Percentiles rank a stretch among this genome's conserved stretches.
Conservation (phyloP, 1,284 basidiomycete species). For the Moniliophthora roreri region DNA sequence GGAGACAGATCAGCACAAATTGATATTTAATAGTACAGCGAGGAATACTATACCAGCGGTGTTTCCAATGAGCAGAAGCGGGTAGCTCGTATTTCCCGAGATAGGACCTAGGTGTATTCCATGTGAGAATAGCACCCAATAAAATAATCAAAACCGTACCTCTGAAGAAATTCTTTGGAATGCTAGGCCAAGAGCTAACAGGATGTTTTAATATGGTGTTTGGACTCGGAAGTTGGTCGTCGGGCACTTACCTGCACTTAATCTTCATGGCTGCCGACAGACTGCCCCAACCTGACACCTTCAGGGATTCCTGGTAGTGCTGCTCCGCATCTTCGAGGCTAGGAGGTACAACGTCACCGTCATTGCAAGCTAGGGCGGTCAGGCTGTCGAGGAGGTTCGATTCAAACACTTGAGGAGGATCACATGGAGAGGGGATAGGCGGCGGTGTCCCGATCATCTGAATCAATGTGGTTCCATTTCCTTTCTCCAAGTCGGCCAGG, state of each 20-base stretch:
- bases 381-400: constrained; percentile 30
- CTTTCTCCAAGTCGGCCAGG: too few relatives aligned
- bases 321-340: constrained; percentile 27
- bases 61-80: too few relatives aligned
- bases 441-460: constrained; percentile 11
- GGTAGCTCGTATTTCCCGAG: too few relatives aligned
- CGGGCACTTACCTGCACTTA: background rate
- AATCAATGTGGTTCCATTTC: constrained; percentile 28
- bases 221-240: background rate
- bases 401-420: constrained; percentile 6
- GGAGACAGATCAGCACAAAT: too few relatives aligned
- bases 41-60: too few relatives aligned
- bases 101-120: too few relatives aligned
- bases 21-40: too few relatives aligned
- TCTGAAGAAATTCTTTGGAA: too few relatives aligned
- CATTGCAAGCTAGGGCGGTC: constrained; percentile 37
- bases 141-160: too few relatives aligned
- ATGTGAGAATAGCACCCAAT: too few relatives aligned
- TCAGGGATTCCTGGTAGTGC: constrained; percentile 26
- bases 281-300: background rate
- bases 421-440: background rate
- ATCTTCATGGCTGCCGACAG: background rate
- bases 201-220: background rate
- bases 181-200: constrained; percentile 3
- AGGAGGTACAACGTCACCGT: constrained; percentile 32